phyloP scores from a whole-genome alignment of 2,329 filamentous ascomycete species.

The Pyrenophora seminiperda region DNA sequence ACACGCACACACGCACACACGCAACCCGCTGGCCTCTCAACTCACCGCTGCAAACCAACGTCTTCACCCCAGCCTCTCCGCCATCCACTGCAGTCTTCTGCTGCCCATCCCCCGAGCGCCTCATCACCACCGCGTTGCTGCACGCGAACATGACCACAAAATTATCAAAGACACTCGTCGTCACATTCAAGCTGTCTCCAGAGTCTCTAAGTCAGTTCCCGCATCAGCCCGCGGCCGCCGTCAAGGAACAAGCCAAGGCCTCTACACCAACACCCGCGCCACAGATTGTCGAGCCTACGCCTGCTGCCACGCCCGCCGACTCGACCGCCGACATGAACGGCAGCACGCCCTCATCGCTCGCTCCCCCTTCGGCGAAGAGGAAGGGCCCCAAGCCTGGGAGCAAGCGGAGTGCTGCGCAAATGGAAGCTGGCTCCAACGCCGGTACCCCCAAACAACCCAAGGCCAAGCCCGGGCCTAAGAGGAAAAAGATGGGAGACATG shows the following conservation, averaged over 20 bases:
- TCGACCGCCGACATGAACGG: conserved; percentile 44
- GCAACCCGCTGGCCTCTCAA: conserved; percentile 13
- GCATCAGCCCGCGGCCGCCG: conserved; percentile 28
- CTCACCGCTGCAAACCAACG: conserved; percentile 12
- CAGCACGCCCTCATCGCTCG: conserved; percentile 48
- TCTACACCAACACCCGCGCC: conserved; percentile 47
- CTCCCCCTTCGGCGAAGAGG: conserved; percentile 65
- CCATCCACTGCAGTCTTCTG: conserved; percentile 21
- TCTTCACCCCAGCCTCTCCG: conserved; percentile 13
- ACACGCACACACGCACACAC: too few species aligned
- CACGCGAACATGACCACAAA: conserved; percentile 44
- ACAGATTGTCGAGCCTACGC: conserved; percentile 44
- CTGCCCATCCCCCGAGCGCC: conserved; percentile 1
- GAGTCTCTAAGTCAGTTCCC: conserved; percentile 38
- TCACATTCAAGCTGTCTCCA: conserved; percentile 43
- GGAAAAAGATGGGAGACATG: conserved; percentile 75
- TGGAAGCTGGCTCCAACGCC: conserved; percentile 55
- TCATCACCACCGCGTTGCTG: conserved; percentile 29
- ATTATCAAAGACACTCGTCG: conserved; percentile 38
- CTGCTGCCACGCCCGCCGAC: conserved; percentile 50
- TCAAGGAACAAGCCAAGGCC: conserved; percentile 44
- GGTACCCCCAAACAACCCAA: conserved; percentile 65
- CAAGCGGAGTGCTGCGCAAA: conserved; percentile 61
- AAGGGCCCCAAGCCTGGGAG: conserved; percentile 71
- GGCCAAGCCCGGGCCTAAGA: conserved; percentile 93